Evolutionary conservation across 345 rosid species (phyloP).

Genomic region (Cardamine occulta): DNA sequence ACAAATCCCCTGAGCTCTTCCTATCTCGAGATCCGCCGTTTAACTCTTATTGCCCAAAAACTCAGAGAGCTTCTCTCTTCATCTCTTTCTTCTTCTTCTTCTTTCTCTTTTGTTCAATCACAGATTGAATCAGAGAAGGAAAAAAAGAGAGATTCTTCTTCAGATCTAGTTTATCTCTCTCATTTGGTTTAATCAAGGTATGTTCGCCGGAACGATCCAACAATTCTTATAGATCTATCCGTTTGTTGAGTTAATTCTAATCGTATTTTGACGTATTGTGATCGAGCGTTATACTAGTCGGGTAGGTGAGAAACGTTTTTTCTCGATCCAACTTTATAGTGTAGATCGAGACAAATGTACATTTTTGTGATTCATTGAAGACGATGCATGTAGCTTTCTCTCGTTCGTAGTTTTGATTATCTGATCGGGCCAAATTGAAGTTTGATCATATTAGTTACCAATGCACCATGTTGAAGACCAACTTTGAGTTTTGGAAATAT

Average conservation of each 20-base stretch:
- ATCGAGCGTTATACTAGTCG: background rate
- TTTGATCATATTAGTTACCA: slow-evolving; percentile 19
- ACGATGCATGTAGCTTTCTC: slow-evolving; percentile 32
- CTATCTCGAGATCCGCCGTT: slow-evolving; percentile 46
- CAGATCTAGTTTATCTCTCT: slow-evolving; percentile 31
- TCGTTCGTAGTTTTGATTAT: slow-evolving; percentile 6
- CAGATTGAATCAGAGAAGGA: slow-evolving; percentile 12
- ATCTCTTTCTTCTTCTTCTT: background rate
- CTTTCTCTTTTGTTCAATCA: slow-evolving; percentile 22
- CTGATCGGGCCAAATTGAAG: background rate
- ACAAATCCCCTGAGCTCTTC: slow-evolving; percentile 35
- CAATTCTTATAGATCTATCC: slow-evolving; percentile 35
- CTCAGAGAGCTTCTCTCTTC: slow-evolving; percentile 22
- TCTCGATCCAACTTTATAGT: slow-evolving; percentile 25
- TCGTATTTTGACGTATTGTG: background rate
- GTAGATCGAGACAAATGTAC: slow-evolving; percentile 36
- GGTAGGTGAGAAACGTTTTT: slow-evolving; percentile 13
- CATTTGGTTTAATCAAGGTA: slow-evolving; percentile 32
- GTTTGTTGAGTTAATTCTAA: background rate
- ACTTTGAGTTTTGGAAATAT: background rate
- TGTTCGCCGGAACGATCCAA: slow-evolving; percentile 11
- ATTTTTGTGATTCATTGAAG: background rate
- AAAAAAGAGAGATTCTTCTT: background rate
- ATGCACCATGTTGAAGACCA: slow-evolving; percentile 2
- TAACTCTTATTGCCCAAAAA: background rate